Evolutionary conservation across 495 filamentous ascomycete genomes (phyloP).

Genomic region (Zalerion maritima): DNA sequence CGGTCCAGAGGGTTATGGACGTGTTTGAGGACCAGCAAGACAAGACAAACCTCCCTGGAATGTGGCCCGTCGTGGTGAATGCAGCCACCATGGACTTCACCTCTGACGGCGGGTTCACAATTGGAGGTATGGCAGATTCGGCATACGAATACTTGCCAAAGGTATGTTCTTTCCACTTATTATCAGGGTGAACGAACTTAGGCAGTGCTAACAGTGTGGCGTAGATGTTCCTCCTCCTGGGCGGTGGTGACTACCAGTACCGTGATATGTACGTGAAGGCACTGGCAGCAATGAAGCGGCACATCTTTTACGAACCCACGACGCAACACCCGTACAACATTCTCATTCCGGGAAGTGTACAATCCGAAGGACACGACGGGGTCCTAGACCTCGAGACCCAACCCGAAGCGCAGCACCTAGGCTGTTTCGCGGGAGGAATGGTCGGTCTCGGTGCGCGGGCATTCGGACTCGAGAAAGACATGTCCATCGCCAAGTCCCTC

Average conservation of each 20-base stretch:
- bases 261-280: conserved; percentile 56
- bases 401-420: conserved; percentile 29
- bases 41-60: conserved; percentile 54
- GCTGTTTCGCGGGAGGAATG: conserved; percentile 76
- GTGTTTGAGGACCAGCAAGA: conserved; percentile 57
- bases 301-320: conserved; percentile 72
- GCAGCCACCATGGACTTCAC: conserved; percentile 27
- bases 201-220: neutral
- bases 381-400: conserved; percentile 9
- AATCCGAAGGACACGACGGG: conserved; percentile 13
- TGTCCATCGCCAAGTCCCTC: conserved; percentile 56
- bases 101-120: conserved; percentile 37
- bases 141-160: conserved; percentile 85
- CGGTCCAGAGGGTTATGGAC: conserved; percentile 65
- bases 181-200: too few relatives aligned
- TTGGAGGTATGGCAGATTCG: conserved; percentile 69
- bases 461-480: conserved; percentile 52
- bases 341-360: conserved; percentile 44
- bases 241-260: conserved; percentile 62
- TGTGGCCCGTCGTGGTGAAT: conserved; percentile 71
- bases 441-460: conserved; percentile 65
- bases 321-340: conserved; percentile 49
- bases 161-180: conserved; percentile 24
- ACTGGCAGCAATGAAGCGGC: conserved; percentile 47
- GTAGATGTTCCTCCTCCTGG: conserved; percentile 46